Evolutionary conservation across 2,329 filamentous ascomycete species (phyloP).

Genomic region (Thielaviopsis populi): DNA sequence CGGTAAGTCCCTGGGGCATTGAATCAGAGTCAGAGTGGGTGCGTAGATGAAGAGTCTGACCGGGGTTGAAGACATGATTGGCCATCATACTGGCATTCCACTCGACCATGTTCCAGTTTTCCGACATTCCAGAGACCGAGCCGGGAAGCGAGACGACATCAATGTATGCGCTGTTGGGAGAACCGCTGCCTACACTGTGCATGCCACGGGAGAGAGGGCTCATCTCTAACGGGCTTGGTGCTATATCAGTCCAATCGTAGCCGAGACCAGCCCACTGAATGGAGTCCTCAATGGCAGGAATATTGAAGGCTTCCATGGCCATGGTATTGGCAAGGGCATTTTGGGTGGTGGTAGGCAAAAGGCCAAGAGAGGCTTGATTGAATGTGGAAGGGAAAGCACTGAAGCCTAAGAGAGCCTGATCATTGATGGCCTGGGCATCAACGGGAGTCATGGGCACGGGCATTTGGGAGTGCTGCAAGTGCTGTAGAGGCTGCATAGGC

Average conservation of each 20-base stretch:
- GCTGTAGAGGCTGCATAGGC: conserved; percentile 25
- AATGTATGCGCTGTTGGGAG: conserved; percentile 44
- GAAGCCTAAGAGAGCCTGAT: conserved; percentile 41
- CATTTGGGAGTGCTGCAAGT: conserved; percentile 34
- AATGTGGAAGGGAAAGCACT: conserved; percentile 37
- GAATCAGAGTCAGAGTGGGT: conserved; percentile 58
- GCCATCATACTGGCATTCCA: conserved; percentile 24
- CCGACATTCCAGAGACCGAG: conserved; percentile 40
- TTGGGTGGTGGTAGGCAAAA: conserved; percentile 47
- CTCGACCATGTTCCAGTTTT: conserved; percentile 75
- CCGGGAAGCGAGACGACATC: conserved; percentile 72
- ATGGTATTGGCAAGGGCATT: conserved; percentile 44
- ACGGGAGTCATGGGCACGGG: conserved; percentile 12
- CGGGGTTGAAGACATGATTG: conserved; percentile 61
- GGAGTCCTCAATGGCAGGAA: conserved; percentile 42
- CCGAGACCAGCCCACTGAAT: conserved; percentile 45
- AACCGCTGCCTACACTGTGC: conserved; percentile 32
- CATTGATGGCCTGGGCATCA: conserved; percentile 35
- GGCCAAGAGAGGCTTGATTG: conserved; percentile 43
- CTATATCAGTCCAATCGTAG: conserved; percentile 66
- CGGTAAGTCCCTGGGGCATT: conserved; percentile 55
- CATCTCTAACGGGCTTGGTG: conserved; percentile 42
- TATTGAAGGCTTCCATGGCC: conserved; percentile 46
- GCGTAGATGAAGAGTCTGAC: conserved; percentile 76
- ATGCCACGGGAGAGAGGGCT: conserved; percentile 28